Base-by-base conservation (phyloP, 192 early-diverging fungal genomes). In the Entomortierella parvispora region DNA sequence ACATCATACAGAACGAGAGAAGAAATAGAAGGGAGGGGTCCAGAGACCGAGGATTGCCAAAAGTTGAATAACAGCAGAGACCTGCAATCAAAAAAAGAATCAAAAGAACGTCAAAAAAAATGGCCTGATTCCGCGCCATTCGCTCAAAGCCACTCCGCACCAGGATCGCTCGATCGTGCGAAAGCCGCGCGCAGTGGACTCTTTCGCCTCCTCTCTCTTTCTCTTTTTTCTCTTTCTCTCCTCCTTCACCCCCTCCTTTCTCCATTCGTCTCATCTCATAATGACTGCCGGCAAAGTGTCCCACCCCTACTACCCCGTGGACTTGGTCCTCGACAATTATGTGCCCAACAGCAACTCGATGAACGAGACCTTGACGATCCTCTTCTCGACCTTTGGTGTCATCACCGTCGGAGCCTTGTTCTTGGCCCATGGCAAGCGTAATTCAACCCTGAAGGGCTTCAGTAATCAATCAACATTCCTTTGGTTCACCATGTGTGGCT, bases 401-500 rank as follows among this genome's bases (percentile, higher is more conserved):
- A 68, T 77, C 61, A 59, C 66, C 25, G 40, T 77, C 40, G 65
- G 59, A 5, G 34, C 74, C 14, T 14, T 77, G 2, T 45, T 48
- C 9, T 34, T 77, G 46, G 46, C 65, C 22, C 59, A 77, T 55
- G 59, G 48, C n/a, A 62, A 63, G 33, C 74, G 74, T 15, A 18
- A 64, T 26, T 59, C 65, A 4, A 64, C 65, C 58, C 43, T 77
- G 60, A 63, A 58, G 49, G 74, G 74, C 12, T 26, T 77, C 25
- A 53, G 54, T 20, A 72, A 65, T 32, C 77, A 75, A 69, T 34
- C 86, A 20, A 75, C 90, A 12, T 91, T 95, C 33, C 62, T 90
- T 15, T 98, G 96, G 96, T 96, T 95, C 70, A 68, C 93, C 47
- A 65, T 91, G 33, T 95, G 89, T 59, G 92, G 90, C 1, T 87